Conservation (phyloP, 164 flowering plant species). For the Chimonanthus praecox region DNA sequence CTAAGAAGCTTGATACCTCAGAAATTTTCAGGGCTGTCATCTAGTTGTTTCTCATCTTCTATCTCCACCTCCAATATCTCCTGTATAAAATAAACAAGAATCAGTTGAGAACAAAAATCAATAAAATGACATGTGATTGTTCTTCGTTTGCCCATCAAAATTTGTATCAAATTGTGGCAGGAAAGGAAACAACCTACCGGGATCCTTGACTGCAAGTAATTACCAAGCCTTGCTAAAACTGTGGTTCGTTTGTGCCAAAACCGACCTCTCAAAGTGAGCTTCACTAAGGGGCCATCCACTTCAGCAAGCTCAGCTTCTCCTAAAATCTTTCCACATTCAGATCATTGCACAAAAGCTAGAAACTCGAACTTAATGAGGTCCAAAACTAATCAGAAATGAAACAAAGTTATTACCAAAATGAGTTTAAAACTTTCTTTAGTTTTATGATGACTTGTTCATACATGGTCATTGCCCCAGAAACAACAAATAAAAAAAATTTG, state of each 20-base stretch:
- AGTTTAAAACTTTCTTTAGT: background rate
- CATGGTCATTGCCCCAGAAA: background rate
- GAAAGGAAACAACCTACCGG: constrained; percentile 46
- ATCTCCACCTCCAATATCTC: constrained; percentile 93
- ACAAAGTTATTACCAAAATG: background rate
- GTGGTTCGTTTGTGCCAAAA: constrained; percentile 83
- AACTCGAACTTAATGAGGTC: background rate
- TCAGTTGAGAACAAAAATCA: background rate
- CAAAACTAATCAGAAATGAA: background rate
- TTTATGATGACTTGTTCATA: background rate
- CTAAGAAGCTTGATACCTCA: constrained; percentile 18
- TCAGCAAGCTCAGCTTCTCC: constrained; percentile 81
- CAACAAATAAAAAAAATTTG: background rate
- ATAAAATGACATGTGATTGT: background rate
- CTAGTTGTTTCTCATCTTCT: constrained; percentile 88
- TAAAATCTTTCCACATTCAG: constrained; percentile 16
- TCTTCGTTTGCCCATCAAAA: background rate
- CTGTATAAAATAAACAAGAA: constrained; percentile 21
- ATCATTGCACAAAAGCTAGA: background rate
- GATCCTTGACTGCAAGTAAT: constrained; percentile 83
- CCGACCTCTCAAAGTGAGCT: constrained; percentile 72
- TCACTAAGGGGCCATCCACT: constrained; percentile 90
- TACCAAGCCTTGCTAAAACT: constrained; percentile 74
- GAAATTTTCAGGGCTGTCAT: constrained; percentile 91
- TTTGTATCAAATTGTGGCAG: background rate